Conservation (phyloP, 2,329 filamentous ascomycete species). For the Fusarium sp. region DNA sequence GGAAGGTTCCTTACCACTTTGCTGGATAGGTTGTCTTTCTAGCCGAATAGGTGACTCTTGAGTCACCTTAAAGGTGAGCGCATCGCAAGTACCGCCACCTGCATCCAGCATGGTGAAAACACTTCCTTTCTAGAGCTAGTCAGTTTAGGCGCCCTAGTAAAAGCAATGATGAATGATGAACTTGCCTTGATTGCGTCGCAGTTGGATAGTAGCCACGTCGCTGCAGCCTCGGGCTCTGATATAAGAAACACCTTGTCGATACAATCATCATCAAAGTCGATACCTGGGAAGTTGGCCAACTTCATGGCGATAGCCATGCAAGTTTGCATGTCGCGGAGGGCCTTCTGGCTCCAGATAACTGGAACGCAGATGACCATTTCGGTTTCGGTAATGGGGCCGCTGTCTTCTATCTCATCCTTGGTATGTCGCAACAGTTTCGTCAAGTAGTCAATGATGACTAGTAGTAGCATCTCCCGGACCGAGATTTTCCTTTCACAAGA, state of each 20-base stretch:
- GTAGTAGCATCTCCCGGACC: neutral
- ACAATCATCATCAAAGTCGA: neutral
- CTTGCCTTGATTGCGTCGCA: neutral
- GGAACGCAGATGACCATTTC: constrained; percentile 9
- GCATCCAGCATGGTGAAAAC: constrained; percentile 1
- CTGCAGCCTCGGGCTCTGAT: constrained; percentile 11
- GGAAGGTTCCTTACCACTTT: neutral
- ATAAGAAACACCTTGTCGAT: constrained; percentile 7
- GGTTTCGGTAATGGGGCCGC: neutral
- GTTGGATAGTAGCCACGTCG: neutral
- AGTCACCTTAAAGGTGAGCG: neutral
- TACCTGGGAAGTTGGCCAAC: neutral
- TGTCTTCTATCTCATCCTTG: neutral
- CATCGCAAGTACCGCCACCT: constrained; percentile 2
- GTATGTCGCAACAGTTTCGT: neutral
- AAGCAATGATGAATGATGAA: too few relatives aligned
- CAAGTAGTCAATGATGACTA: neutral
- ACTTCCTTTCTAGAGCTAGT: neutral
- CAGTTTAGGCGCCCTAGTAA: neutral
- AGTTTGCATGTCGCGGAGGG: neutral
- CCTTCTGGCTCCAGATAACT: neutral
- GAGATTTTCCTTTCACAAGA: neutral
- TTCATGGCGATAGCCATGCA: neutral
- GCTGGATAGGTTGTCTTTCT: neutral
- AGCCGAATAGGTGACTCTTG: neutral